phyloP scores from a whole-genome alignment of 352 stramenopile species.

The Globisporangium barbulae region DNA sequence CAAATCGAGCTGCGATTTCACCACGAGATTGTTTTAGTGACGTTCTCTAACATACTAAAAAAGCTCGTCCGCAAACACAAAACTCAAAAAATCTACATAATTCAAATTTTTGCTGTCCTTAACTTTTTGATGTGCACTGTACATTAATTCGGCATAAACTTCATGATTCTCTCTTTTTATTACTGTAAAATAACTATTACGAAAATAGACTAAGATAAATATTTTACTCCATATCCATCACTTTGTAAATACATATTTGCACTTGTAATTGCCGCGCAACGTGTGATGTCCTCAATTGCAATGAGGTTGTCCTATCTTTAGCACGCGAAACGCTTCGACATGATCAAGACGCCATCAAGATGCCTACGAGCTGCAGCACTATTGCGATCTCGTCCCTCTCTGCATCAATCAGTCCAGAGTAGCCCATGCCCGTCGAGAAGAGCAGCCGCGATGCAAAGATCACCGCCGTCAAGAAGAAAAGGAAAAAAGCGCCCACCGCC shows the following conservation, averaged over 20 bases:
- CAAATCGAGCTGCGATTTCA: too few relatives aligned
- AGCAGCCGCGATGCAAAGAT: not conserved
- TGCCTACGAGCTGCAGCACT: not conserved
- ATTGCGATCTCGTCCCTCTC: not conserved
- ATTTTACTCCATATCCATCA: not conserved
- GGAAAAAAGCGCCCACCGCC: not conserved
- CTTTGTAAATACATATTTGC: not conserved
- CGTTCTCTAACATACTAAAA: too few relatives aligned
- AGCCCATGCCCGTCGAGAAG: constrained; percentile 2
- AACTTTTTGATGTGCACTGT: too few relatives aligned
- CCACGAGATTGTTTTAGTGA: too few relatives aligned
- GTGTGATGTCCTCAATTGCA: not conserved
- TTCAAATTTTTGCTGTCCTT: too few relatives aligned
- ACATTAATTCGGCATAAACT: too few relatives aligned
- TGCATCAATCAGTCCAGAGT: not conserved
- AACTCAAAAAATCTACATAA: too few relatives aligned
- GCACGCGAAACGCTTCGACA: not conserved
- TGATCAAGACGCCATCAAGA: not conserved
- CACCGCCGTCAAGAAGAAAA: not conserved
- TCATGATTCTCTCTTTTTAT: too few relatives aligned
- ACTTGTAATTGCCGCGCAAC: not conserved
- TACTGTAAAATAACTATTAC: not conserved
- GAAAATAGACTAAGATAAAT: not conserved
- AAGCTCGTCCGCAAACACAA: too few relatives aligned
- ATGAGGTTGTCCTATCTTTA: not conserved